Evolutionary conservation across 148 eudicot genomes (phyloP).

Genomic region (Linanthus parryae): DNA sequence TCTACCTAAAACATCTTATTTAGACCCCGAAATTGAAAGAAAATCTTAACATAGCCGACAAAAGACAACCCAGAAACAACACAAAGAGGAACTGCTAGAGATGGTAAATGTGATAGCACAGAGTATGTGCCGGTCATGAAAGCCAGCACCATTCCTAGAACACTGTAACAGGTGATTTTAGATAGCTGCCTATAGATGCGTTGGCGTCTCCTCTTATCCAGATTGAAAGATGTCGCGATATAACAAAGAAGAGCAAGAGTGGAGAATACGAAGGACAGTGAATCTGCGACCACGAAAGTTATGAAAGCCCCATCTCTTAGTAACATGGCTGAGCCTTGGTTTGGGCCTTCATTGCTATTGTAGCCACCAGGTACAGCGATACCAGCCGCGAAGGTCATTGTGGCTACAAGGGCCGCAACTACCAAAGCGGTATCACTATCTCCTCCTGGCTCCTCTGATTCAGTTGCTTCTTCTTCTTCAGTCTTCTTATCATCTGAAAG

Average conservation of each 20-base stretch:
- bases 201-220: background rate
- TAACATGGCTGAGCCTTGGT: constrained; percentile 6
- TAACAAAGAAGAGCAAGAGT: background rate
- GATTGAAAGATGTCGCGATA: too few relatives aligned
- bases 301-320: background rate
- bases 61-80: too few relatives aligned
- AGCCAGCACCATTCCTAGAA: constrained; percentile 8
- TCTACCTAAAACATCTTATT: too few relatives aligned
- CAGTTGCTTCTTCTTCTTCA: too few relatives aligned
- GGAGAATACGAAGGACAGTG: background rate
- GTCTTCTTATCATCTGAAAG: too few relatives aligned
- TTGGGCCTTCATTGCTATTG: background rate
- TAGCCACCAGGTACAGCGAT: constrained; percentile 13
- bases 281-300: background rate
- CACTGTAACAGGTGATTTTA: background rate
- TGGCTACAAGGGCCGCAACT: constrained; percentile 5
- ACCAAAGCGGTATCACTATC: background rate
- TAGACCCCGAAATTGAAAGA: too few relatives aligned
- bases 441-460: too few relatives aligned
- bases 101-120: background rate
- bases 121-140: background rate
- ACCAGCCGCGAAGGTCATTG: constrained; percentile 11
- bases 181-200: background rate
- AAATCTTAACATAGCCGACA: too few relatives aligned
- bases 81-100: background rate